phyloP scores from a whole-genome alignment of 345 rosid genomes.

The Populus tremula region DNA sequence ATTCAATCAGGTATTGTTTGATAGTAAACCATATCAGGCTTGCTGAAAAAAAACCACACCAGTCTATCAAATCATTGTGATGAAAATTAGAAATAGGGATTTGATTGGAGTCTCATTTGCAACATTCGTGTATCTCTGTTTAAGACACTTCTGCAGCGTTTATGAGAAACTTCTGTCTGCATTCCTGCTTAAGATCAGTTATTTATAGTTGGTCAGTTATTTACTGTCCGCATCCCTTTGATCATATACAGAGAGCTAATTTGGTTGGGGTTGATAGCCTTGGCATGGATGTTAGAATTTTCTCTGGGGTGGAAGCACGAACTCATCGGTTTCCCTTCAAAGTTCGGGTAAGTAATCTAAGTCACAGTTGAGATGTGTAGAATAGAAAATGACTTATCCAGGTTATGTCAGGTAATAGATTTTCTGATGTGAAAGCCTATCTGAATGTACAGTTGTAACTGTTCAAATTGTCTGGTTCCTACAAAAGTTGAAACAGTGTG shows the following conservation, averaged over 20 bases:
- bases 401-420: neutral
- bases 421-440: neutral
- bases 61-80: neutral
- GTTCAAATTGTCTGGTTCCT: neutral
- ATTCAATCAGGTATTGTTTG: neutral
- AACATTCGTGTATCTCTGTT: neutral
- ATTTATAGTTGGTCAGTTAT: neutral
- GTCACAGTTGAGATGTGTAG: conserved; percentile 1
- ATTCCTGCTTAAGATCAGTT: neutral
- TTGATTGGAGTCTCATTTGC: neutral
- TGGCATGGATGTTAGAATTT: conserved; percentile 84
- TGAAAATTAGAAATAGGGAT: neutral
- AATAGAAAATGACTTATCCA: neutral
- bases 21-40: neutral
- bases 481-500: neutral
- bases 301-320: conserved; percentile 60
- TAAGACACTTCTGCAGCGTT: neutral
- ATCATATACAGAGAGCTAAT: conserved; percentile 54
- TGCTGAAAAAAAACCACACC: neutral
- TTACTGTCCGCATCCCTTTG: neutral
- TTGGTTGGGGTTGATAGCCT: conserved; percentile 87
- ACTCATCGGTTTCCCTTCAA: conserved; percentile 96
- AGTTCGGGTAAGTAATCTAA: conserved; percentile 45
- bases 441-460: neutral
- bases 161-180: neutral